phyloP scores from a whole-genome alignment of 306 rosid genomes.

The Inga leiocalycina region DNA sequence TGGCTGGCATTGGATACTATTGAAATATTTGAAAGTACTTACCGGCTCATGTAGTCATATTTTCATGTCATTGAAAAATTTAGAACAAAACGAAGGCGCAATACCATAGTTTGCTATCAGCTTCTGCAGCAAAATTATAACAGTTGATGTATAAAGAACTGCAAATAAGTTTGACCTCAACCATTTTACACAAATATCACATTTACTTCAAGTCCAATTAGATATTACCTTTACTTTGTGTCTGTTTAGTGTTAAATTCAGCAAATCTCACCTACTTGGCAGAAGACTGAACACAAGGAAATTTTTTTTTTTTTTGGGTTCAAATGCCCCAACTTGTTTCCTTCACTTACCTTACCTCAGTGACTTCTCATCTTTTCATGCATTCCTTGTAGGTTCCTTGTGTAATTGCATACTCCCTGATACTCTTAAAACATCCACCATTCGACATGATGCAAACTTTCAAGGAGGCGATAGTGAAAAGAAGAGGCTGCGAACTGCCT shows the following conservation, averaged over 20 bases:
- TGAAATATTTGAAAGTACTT: not conserved
- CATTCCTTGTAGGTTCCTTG: constrained; percentile 62
- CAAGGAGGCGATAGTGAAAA: constrained; percentile 64
- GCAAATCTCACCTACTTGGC: not conserved
- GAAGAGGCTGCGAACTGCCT: constrained; percentile 66
- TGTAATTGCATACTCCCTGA: constrained; percentile 93
- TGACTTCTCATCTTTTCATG: constrained; percentile 17
- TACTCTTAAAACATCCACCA: constrained; percentile 69
- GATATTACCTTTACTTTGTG: not conserved
- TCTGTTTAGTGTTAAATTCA: not conserved
- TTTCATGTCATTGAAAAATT: not conserved
- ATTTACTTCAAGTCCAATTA: not conserved
- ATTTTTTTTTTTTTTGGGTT: not conserved
- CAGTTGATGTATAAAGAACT: not conserved
- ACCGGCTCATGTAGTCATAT: not conserved
- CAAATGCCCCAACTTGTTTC: not conserved
- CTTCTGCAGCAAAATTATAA: not conserved
- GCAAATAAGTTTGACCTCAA: not conserved
- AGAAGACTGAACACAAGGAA: not conserved
- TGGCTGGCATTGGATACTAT: constrained; percentile 1
- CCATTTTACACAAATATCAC: not conserved
- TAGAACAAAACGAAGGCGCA: not conserved
- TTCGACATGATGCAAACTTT: constrained; percentile 57
- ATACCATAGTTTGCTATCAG: not conserved
- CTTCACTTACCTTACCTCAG: not conserved